phyloP scores from a whole-genome alignment of 352 stramenopile species.

The Phytopythium chamaehyphon region DNA sequence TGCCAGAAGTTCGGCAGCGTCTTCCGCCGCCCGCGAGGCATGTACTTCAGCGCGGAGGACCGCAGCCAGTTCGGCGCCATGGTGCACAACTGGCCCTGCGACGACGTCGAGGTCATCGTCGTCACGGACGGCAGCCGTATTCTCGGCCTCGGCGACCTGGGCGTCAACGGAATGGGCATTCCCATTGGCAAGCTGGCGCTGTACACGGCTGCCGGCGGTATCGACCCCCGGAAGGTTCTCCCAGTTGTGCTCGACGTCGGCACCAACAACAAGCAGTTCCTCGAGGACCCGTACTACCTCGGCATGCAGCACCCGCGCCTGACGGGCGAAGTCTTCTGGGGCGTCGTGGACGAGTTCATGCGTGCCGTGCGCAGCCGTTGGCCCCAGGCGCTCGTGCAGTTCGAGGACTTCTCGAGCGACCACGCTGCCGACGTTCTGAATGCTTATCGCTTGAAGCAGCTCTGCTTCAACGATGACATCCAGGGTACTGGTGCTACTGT shows the following conservation, averaged over 20 bases:
- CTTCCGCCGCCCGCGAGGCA: constrained; percentile 89
- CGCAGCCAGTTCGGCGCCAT: constrained; percentile 84
- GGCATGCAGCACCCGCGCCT: constrained; percentile 91
- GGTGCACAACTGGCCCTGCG: constrained; percentile 96
- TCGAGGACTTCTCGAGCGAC: constrained; percentile 95
- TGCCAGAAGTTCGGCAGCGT: constrained; percentile 90
- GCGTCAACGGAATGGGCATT: constrained; percentile 97
- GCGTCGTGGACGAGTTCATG: constrained; percentile 95
- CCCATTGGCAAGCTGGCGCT: constrained; percentile 95
- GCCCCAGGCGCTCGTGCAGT: constrained; percentile 94
- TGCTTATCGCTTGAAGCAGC: constrained; percentile 92
- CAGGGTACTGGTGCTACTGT: constrained; percentile 96
- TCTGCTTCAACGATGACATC: constrained; percentile 99
- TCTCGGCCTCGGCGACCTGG: constrained; percentile 95
- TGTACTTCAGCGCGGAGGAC: constrained; percentile 95
- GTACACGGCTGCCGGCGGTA: constrained; percentile 94
- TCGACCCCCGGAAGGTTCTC: constrained; percentile 92
- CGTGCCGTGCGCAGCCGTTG: constrained; percentile 80
- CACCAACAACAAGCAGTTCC: constrained; percentile 94
- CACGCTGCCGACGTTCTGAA: constrained; percentile 90
- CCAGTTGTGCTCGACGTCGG: constrained; percentile 96
- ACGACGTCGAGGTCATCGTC: constrained; percentile 97
- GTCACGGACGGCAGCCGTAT: constrained; percentile 97
- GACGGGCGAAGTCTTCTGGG: constrained; percentile 90
- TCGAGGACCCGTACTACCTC: constrained; percentile 95